Conservation (phyloP, 768 basidiomycete genomes). For the Zangia roseola region DNA sequence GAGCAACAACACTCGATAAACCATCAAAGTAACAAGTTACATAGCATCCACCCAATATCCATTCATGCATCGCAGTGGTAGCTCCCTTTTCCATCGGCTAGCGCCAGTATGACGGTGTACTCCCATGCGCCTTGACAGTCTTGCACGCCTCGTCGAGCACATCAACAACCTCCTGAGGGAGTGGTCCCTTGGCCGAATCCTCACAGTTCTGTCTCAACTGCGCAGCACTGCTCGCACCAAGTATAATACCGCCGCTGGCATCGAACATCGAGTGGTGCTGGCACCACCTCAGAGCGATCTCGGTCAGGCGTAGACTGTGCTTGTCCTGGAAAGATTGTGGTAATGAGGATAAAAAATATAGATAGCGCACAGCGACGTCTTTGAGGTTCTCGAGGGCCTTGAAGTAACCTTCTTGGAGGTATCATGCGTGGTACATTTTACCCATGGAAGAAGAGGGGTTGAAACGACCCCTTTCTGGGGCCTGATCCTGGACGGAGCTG, state of each 20-base stretch:
- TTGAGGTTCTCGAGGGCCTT: conserved; percentile 43
- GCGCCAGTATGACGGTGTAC: too few species aligned
- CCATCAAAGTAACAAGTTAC: too few species aligned
- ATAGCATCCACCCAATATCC: too few species aligned
- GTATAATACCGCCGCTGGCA: conserved; percentile 44
- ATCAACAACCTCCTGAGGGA: conserved; percentile 50
- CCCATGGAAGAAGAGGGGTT: conserved; percentile 38
- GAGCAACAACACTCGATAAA: too few species aligned
- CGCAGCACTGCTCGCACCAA: conserved; percentile 46
- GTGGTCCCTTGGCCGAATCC: conserved; percentile 51
- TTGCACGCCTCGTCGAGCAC: conserved; percentile 50
- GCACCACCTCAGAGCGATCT: conserved; percentile 62
- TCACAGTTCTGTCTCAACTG: conserved; percentile 46
- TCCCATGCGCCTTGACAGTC: conserved; percentile 36
- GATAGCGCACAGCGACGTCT: conserved; percentile 39
- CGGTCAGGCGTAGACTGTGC: conserved; percentile 46
- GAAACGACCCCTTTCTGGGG: conserved; percentile 42
- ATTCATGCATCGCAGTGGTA: too few species aligned
- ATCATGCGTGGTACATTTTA: conserved; percentile 45
- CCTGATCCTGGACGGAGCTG: conserved; percentile 29
- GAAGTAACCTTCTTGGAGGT: conserved; percentile 43
- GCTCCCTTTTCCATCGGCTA: too few species aligned
- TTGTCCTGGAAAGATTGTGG: conserved; percentile 33
- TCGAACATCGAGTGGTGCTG: conserved; percentile 53
- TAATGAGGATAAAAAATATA: too few species aligned